phyloP scores from a whole-genome alignment of 1,284 basidiomycete genomes.

The Testicularia cyperi region DNA sequence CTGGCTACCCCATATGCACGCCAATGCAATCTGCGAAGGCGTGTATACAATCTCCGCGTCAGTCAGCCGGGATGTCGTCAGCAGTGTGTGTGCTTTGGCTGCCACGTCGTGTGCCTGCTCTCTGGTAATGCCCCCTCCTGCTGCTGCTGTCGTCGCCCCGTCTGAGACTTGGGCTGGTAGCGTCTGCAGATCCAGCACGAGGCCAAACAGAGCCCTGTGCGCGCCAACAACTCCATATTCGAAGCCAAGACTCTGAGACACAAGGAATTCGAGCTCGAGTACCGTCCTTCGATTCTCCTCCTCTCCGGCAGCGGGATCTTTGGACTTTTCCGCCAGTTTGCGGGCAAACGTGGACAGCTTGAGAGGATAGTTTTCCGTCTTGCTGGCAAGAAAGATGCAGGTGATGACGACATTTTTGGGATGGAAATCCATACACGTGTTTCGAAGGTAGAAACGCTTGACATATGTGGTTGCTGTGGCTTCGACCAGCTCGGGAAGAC shows the following conservation, averaged over 20 bases:
- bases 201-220: slow-evolving; percentile 83
- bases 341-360: slow-evolving; percentile 77
- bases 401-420: slow-evolving; percentile 92
- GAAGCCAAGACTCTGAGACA: slow-evolving; percentile 87
- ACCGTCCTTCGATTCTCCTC: slow-evolving; percentile 71
- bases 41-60: slow-evolving; percentile 89
- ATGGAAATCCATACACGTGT: slow-evolving; percentile 99
- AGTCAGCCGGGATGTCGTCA: slow-evolving; percentile 72
- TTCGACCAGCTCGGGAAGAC: slow-evolving; percentile 86
- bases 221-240: slow-evolving; percentile 91
- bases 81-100: slow-evolving; percentile 13
- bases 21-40: slow-evolving; percentile 90
- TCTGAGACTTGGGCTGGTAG: background rate
- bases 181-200: slow-evolving; percentile 87
- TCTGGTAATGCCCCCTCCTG: background rate
- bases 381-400: slow-evolving; percentile 89
- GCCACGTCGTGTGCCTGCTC: slow-evolving; percentile 32
- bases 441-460: slow-evolving; percentile 95
- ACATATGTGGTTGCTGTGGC: slow-evolving; percentile 87
- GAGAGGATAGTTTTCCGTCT: slow-evolving; percentile 91
- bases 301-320: slow-evolving; percentile 73
- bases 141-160: background rate
- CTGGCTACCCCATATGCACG: slow-evolving; percentile 64
- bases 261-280: slow-evolving; percentile 88
- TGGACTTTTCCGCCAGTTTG: slow-evolving; percentile 47